phyloP scores from a whole-genome alignment of 179 eudicot genomes.

The Beta macrorhiza region DNA sequence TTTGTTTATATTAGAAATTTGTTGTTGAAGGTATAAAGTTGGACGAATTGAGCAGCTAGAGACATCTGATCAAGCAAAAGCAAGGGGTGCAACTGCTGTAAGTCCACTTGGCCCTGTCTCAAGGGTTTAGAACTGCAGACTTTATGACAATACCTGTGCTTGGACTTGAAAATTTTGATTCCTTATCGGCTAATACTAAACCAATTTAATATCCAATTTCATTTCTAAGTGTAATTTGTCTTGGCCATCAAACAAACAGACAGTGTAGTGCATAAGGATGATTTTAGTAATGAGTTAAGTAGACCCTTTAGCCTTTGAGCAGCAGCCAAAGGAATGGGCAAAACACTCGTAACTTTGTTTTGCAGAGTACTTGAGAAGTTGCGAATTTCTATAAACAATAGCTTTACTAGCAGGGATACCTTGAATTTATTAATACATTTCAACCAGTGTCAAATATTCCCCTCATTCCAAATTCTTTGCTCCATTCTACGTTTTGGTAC shows the following conservation, averaged over 20 bases:
- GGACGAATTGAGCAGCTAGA: conserved; percentile 95
- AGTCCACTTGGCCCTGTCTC: conserved; percentile 35
- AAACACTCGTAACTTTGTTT: not conserved
- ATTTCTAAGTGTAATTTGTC: not conserved
- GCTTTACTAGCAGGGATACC: no score
- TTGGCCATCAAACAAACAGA: not conserved
- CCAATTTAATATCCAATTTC: not conserved
- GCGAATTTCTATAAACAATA: not conserved
- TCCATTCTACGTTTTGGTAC: no score
- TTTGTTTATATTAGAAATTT: conserved; percentile 3
- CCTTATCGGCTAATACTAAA: not conserved
- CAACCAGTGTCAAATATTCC: not conserved
- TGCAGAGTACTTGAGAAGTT: not conserved
- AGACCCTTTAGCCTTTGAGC: not conserved
- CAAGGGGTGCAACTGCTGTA: conserved; percentile 85
- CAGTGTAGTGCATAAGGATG: not conserved
- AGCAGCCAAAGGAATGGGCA: not conserved
- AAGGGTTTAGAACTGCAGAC: not conserved
- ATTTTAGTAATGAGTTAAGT: not conserved
- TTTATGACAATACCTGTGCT: not conserved
- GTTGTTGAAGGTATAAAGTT: conserved; percentile 77
- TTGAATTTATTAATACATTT: not conserved
- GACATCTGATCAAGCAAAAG: conserved; percentile 91
- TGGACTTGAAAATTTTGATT: not conserved
- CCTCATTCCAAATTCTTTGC: no score